These are phyloP conservation scores for Sugiyamaella chiloensis DNA, from an alignment of 805 yeast species.

Conservation along the genomic window DNA sequence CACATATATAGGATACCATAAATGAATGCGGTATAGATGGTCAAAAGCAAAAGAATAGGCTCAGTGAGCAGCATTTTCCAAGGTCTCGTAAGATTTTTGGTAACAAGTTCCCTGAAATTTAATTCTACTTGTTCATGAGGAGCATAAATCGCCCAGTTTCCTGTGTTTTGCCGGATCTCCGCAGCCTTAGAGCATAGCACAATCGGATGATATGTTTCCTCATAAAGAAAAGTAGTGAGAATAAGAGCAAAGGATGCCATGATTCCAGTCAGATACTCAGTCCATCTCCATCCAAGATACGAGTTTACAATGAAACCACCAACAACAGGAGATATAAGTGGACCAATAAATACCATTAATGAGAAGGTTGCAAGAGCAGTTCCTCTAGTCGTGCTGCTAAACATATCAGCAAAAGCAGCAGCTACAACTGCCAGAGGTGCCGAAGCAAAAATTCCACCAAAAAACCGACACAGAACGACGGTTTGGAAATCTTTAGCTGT, in stretches of 20 bases:
- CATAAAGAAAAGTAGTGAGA: constrained; percentile 39
- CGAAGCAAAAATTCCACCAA: constrained; percentile 79
- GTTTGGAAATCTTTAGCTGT: constrained; percentile 78
- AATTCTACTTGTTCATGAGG: constrained; percentile 63
- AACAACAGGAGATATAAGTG: constrained; percentile 73
- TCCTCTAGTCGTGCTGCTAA: constrained; percentile 64
- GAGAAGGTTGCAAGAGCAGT: constrained; percentile 71
- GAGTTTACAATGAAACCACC: constrained; percentile 61
- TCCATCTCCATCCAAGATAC: constrained; percentile 80
- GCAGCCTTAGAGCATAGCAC: constrained; percentile 61
- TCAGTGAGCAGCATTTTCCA: constrained; percentile 60
- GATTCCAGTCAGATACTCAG: constrained; percentile 67
- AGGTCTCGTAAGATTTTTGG: constrained; percentile 65
- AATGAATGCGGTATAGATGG: constrained; percentile 71
- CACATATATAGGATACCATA: constrained; percentile 74
- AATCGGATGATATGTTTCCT: constrained; percentile 69
- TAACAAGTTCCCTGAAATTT: constrained; percentile 54
- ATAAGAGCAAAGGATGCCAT: constrained; percentile 45
- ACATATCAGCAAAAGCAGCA: constrained; percentile 83
- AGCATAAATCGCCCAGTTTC: constrained; percentile 78
- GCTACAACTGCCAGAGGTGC: constrained; percentile 85
- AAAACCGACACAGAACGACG: constrained; percentile 70
- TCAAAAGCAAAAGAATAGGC: constrained; percentile 63
- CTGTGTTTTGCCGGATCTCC: constrained; percentile 58
- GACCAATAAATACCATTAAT: constrained; percentile 72